Conservation (phyloP, 306 rosid species). For the Cicer bijugum region DNA sequence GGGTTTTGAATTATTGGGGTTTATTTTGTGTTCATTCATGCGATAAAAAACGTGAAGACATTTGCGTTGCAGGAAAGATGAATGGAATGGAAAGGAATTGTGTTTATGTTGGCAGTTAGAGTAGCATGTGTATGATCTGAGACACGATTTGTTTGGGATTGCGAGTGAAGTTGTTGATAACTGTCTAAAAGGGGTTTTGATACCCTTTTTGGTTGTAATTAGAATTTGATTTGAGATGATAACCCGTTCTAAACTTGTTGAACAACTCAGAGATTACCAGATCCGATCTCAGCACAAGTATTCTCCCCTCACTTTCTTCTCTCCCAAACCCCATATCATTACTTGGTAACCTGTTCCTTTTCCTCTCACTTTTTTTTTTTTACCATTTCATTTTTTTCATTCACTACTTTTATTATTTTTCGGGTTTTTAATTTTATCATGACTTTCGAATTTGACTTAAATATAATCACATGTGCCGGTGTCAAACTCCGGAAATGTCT, state of each 20-base stretch:
- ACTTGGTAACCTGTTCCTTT: constrained; percentile 47
- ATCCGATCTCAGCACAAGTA: constrained; percentile 64
- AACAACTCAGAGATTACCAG: constrained; percentile 78
- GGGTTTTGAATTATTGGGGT: neutral
- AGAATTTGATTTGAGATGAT: constrained; percentile 46
- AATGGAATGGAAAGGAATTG: neutral
- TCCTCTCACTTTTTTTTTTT: neutral
- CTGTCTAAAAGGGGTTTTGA: neutral
- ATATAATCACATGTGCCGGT: neutral
- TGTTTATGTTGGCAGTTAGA: neutral
- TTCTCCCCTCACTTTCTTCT: constrained; percentile 63
- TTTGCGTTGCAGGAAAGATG: neutral
- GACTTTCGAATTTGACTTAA: neutral
- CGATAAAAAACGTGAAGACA: neutral
- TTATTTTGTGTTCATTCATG: neutral
- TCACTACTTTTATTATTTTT: neutral
- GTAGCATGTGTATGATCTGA: constrained; percentile 1
- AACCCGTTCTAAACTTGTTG: constrained; percentile 65
- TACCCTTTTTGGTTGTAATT: neutral
- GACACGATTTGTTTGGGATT: neutral
- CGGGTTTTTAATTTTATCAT: neutral
- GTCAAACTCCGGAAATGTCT: neutral
- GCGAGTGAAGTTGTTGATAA: constrained; percentile 7
- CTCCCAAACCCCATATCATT: constrained; percentile 59
- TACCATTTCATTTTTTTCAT: constrained; percentile 5